These are phyloP conservation scores for Neofusicoccum umdonicola DNA, from an alignment of 2,329 filamentous ascomycete genomes.

Conservation along the genomic window DNA sequence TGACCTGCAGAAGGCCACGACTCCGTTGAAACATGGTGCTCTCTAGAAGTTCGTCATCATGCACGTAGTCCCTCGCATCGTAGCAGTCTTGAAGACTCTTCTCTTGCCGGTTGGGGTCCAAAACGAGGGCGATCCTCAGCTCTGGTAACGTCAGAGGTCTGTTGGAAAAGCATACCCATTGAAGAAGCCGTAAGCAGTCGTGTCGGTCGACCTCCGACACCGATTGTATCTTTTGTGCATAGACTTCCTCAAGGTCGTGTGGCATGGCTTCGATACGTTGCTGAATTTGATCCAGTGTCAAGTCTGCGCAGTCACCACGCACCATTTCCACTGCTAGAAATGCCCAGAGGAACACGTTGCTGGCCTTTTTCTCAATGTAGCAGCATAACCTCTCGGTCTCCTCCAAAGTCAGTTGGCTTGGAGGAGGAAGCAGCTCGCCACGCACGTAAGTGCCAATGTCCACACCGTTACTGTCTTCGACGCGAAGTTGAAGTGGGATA, in stretches of 20 bases:
- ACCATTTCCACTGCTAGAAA: not conserved
- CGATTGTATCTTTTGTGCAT: not conserved
- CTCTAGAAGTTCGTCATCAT: not conserved
- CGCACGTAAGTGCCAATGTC: not conserved
- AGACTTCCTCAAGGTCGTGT: not conserved
- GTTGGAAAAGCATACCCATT: conserved; percentile 1
- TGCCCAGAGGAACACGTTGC: not conserved
- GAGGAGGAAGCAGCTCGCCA: not conserved
- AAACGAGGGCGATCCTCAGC: not conserved
- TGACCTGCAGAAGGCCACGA: not conserved
- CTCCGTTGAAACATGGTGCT: not conserved
- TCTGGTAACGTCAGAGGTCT: not conserved
- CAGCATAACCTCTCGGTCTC: not conserved
- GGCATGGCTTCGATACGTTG: not conserved
- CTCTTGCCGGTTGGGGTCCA: not conserved
- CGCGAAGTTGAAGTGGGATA: not conserved
- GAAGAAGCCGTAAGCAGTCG: not conserved
- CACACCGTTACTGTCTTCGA: not conserved
- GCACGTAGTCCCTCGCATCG: not conserved
- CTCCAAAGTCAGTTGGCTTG: not conserved
- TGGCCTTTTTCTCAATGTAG: not conserved
- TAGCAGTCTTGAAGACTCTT: not conserved
- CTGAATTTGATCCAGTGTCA: not conserved
- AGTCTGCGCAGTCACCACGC: not conserved
- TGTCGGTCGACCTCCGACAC: not conserved